Conservation (phyloP, 2,329 filamentous ascomycete species). For the Scedosporium dehoogii region DNA sequence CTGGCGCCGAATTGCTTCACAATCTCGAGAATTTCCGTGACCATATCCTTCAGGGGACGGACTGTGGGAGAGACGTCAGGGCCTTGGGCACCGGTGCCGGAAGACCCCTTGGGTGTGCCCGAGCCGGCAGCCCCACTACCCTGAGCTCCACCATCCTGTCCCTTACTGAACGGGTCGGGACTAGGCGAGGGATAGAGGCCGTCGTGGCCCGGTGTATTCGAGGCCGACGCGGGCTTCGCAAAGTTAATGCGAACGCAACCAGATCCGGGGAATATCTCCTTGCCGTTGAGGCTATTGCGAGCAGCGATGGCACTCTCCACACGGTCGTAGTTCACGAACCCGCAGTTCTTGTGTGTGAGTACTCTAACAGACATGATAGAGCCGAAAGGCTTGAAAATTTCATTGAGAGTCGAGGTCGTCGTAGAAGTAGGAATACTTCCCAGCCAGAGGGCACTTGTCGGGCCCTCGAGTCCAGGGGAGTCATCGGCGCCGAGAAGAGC, state of each 20-base stretch:
- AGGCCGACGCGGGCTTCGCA: slow-evolving; percentile 86
- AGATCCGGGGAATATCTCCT: slow-evolving; percentile 95
- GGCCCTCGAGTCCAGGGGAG: slow-evolving; percentile 64
- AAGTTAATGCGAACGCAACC: slow-evolving; percentile 94
- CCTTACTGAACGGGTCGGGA: slow-evolving; percentile 68
- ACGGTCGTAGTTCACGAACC: slow-evolving; percentile 94
- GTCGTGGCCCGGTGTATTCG: slow-evolving; percentile 80
- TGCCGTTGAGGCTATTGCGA: slow-evolving; percentile 80
- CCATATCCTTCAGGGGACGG: slow-evolving; percentile 66
- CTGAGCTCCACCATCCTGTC: slow-evolving; percentile 32
- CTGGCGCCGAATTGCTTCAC: slow-evolving; percentile 81
- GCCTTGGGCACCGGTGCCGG: slow-evolving; percentile 9
- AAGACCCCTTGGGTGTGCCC: slow-evolving; percentile 28
- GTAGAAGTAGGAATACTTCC: slow-evolving; percentile 96
- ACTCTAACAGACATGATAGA: slow-evolving; percentile 86
- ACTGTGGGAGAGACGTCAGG: slow-evolving; percentile 48
- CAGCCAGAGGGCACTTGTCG: slow-evolving; percentile 90
- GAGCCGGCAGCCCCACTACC: slow-evolving; percentile 23
- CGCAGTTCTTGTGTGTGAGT: slow-evolving; percentile 96
- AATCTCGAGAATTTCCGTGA: slow-evolving; percentile 74
- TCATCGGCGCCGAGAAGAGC: slow-evolving; percentile 65
- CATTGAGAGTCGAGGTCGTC: slow-evolving; percentile 85
- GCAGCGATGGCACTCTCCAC: slow-evolving; percentile 85
- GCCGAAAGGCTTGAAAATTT: slow-evolving; percentile 92
- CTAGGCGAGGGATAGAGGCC: slow-evolving; percentile 85